Conservation (phyloP, 2,329 filamentous ascomycete genomes). For the Penicillium sp. region DNA sequence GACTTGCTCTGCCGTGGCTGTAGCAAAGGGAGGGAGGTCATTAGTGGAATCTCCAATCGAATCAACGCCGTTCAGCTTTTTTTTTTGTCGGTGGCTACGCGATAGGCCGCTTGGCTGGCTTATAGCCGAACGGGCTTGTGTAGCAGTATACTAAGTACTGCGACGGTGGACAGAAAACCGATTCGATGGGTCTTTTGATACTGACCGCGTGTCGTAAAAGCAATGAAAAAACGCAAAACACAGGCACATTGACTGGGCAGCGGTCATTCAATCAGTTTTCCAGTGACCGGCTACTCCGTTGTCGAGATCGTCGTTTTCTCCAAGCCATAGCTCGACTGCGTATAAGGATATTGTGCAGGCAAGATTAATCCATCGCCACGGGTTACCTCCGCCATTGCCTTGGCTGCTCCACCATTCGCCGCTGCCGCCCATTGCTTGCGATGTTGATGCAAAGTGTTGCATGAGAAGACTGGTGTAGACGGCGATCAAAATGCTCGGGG, state of each 20-base stretch:
- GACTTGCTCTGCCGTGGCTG: neutral
- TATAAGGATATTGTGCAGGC: constrained; percentile 87
- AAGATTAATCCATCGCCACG: constrained; percentile 92
- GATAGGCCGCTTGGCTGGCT: neutral
- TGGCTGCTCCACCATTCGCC: constrained; percentile 81
- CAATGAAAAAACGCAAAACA: neutral
- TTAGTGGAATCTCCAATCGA: neutral
- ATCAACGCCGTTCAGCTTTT: neutral
- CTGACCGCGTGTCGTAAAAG: neutral
- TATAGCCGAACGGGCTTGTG: neutral
- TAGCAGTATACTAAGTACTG: neutral
- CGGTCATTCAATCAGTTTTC: constrained; percentile 74
- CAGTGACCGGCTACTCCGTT: constrained; percentile 73
- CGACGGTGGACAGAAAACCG: neutral
- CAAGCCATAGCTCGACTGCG: constrained; percentile 83
- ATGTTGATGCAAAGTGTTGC: constrained; percentile 85
- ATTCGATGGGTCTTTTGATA: neutral
- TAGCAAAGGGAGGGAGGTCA: neutral
- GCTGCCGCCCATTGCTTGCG: constrained; percentile 58
- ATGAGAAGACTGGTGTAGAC: constrained; percentile 94
- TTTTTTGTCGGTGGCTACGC: neutral
- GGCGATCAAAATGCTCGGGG: constrained; percentile 87
- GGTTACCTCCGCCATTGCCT: constrained; percentile 78
- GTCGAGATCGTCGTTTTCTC: constrained; percentile 69
- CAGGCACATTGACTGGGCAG: neutral